These are phyloP conservation scores for Leishmania braziliensis DNA, from an alignment of 208 protist genomes.

Conservation along the genomic window DNA sequence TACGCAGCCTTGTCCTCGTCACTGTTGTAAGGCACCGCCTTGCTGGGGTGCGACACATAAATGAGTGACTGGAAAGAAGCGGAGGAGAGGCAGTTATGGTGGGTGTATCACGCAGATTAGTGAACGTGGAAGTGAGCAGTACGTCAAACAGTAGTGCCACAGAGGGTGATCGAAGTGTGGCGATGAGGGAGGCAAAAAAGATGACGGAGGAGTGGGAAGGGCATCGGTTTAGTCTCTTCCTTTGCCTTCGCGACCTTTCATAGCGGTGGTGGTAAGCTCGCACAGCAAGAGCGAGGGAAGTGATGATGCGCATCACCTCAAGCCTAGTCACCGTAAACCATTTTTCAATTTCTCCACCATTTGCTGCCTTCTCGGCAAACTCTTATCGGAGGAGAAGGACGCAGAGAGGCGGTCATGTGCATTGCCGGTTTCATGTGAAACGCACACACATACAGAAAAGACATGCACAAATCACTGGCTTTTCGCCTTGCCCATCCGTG, in stretches of 20 bases:
- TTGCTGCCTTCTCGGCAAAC: neutral
- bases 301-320: neutral
- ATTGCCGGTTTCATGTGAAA: neutral
- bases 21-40: neutral
- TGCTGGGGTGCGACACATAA: neutral
- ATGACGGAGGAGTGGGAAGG: neutral
- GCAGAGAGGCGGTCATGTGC: neutral
- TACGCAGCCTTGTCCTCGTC: neutral
- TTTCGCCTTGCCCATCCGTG: neutral
- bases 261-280: neutral
- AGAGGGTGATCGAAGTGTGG: neutral
- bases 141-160: neutral
- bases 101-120: neutral
- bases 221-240: neutral
- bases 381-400: neutral
- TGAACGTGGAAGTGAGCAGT: neutral
- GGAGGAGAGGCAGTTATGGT: neutral
- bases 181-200: neutral
- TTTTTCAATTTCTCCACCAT: neutral
- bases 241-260: neutral
- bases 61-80: neutral
- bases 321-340: neutral
- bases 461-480: neutral
- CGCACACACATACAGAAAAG: neutral
- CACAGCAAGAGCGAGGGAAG: neutral